phyloP scores from a whole-genome alignment of 306 rosid genomes.

The Leucaena leucocephala region DNA sequence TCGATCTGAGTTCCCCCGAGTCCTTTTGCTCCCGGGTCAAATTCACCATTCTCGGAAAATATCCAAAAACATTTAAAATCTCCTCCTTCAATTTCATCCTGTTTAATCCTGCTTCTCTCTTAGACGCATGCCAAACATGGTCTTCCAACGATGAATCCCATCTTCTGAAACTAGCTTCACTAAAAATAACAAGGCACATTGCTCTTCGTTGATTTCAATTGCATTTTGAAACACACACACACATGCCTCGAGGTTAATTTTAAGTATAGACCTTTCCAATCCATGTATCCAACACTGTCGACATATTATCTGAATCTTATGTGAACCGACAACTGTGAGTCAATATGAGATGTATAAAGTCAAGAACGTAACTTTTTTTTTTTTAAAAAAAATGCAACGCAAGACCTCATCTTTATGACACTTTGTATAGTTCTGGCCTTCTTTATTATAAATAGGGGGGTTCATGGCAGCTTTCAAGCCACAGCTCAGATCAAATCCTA shows the following conservation, averaged over 20 bases:
- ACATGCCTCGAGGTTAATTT: too few relatives aligned
- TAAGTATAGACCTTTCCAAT: background rate
- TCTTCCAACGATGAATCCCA: background rate
- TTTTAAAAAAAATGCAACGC: too few relatives aligned
- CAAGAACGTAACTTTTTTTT: too few relatives aligned
- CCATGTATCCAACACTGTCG: background rate
- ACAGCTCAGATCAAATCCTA: background rate
- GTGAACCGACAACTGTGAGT: background rate
- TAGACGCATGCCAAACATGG: background rate
- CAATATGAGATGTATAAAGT: background rate
- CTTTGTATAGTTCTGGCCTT: background rate
- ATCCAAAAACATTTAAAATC: background rate
- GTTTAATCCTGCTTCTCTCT: background rate
- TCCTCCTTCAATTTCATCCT: background rate
- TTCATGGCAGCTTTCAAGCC: background rate
- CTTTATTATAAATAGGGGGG: slow-evolving; percentile 9
- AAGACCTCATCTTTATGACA: background rate
- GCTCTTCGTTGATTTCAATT: background rate
- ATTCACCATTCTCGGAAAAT: background rate
- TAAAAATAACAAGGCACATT: background rate
- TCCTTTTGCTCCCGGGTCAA: background rate
- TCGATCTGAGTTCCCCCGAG: background rate
- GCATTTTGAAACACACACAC: background rate
- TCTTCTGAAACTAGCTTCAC: background rate
- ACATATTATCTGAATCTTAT: too few relatives aligned